Conservation (phyloP, 306 rosid genomes). For the Fagus sylvatica region DNA sequence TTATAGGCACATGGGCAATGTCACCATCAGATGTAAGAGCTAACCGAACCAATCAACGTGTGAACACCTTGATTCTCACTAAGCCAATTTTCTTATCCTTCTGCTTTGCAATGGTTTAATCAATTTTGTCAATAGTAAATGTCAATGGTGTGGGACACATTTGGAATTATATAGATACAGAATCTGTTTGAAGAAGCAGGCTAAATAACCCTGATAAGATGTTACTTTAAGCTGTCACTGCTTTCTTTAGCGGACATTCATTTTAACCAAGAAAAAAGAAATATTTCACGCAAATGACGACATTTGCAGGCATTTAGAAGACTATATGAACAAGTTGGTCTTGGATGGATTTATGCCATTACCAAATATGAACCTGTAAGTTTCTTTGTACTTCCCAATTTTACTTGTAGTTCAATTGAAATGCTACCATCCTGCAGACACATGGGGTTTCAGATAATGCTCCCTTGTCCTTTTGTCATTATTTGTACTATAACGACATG, state of each 20-base stretch:
- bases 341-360: constrained; percentile 90
- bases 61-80: background rate
- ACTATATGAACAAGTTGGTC: constrained; percentile 81
- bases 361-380: constrained; percentile 85
- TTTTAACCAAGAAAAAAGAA: constrained; percentile 10
- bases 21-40: too few species aligned
- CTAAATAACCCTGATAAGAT: background rate
- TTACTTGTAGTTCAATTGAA: constrained; percentile 1
- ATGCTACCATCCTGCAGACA: constrained; percentile 1
- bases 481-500: constrained; percentile 9
- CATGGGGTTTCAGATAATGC: constrained; percentile 1
- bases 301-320: constrained; percentile 76
- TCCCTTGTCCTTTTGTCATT: constrained; percentile 17
- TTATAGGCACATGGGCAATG: too few species aligned
- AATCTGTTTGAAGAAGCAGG: background rate
- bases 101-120: background rate
- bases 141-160: background rate
- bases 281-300: background rate
- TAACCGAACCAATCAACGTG: too few species aligned
- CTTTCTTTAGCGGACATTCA: background rate
- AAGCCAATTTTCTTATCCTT: background rate
- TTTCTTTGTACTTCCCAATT: constrained; percentile 9
- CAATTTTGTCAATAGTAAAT: background rate
- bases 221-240: background rate
- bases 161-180: background rate